phyloP scores from a whole-genome alignment of 768 basidiomycete genomes.

The Lactarius indigo region DNA sequence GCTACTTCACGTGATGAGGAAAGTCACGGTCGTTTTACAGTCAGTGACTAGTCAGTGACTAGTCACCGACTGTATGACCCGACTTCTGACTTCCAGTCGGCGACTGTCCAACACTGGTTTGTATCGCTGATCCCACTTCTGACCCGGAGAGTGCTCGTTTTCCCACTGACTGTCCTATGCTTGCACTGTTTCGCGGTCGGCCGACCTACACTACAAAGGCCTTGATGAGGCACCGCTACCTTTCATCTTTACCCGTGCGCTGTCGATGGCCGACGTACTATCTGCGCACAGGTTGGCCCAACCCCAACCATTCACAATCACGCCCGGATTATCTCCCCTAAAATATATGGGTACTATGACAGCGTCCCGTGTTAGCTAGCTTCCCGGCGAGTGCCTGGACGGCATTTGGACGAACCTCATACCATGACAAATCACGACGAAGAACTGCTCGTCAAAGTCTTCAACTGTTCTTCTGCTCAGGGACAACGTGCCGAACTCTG shows the following conservation, averaged over 20 bases:
- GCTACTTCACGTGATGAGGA: no score
- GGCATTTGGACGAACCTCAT: constrained; percentile 30
- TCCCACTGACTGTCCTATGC: constrained; percentile 29
- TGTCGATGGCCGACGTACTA: background rate
- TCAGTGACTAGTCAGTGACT: no score
- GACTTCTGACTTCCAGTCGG: no score
- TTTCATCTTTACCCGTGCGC: background rate
- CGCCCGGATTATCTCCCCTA: constrained; percentile 29
- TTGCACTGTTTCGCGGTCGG: constrained; percentile 33
- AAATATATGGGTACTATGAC: constrained; percentile 32
- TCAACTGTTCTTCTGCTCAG: constrained; percentile 31
- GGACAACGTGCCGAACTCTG: constrained; percentile 29
- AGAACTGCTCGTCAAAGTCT: constrained; percentile 30
- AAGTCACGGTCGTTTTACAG: no score
- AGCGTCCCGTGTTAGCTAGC: constrained; percentile 27
- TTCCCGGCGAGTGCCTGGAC: constrained; percentile 31
- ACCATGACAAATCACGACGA: constrained; percentile 26
- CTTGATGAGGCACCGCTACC: constrained; percentile 25
- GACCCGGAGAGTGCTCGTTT: constrained; percentile 28
- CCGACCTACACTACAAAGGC: constrained; percentile 31
- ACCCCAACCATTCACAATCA: constrained; percentile 27
- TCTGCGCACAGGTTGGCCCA: constrained; percentile 31
- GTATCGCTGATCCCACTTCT: constrained; percentile 32
- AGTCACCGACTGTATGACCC: no score
- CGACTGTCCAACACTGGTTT: no score